Conservation (phyloP, 1,284 basidiomycete species). For the Termitomyces sp. region DNA sequence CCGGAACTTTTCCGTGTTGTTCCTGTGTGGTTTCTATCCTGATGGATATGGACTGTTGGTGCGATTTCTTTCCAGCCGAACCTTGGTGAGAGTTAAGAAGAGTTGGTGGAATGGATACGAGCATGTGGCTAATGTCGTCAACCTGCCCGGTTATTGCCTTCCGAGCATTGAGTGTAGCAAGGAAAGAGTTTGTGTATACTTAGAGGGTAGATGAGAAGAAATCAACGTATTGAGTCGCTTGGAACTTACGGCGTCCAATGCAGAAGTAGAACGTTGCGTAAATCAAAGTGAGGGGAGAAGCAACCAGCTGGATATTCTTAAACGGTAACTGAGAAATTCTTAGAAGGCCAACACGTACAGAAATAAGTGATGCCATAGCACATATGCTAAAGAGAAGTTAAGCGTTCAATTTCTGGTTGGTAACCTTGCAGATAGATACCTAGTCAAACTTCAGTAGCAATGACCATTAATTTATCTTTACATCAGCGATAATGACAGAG, state of each 20-base stretch:
- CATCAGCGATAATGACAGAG: background rate
- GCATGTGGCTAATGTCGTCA: conserved; percentile 24
- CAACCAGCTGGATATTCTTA: conserved; percentile 27
- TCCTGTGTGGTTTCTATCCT: conserved; percentile 16
- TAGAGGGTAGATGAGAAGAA: background rate
- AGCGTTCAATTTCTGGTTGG: background rate
- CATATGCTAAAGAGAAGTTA: conserved; percentile 24
- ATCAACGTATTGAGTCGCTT: background rate
- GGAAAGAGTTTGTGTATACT: conserved; percentile 49
- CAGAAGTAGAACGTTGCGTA: conserved; percentile 48
- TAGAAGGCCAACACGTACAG: conserved; percentile 23
- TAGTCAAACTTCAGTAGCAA: conserved; percentile 22
- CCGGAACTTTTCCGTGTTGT: background rate
- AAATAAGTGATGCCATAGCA: conserved; percentile 35
- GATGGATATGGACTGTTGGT: conserved; percentile 15
- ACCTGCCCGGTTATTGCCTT: conserved; percentile 27
- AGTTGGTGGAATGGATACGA: conserved; percentile 18
- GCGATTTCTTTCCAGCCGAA: conserved; percentile 1
- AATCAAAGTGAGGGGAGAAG: conserved; percentile 35
- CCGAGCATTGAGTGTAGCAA: conserved; percentile 45
- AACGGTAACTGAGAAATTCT: background rate
- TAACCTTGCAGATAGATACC: conserved; percentile 14
- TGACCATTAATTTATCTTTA: background rate
- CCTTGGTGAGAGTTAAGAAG: conserved; percentile 6
- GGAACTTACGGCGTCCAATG: conserved; percentile 39